A percentile compares a stretch with the other conserved stretches of the same genome.
These are phyloP conservation scores for Leccinum proximum DNA, from an alignment of 1,284 basidiomycete species.

Conservation along the genomic window DNA sequence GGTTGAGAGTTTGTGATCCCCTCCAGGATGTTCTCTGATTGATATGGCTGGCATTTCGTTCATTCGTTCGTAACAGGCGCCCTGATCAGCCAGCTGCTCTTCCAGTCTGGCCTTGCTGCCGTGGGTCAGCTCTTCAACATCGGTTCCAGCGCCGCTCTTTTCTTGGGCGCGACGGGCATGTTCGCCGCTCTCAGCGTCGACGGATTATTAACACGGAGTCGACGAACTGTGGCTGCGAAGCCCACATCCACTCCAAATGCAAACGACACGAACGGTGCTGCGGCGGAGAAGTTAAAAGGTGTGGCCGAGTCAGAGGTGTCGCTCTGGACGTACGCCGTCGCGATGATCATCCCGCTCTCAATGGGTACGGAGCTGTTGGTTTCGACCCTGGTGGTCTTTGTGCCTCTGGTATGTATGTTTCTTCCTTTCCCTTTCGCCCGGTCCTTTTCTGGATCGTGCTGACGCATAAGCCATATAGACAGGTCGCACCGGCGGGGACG, in stretches of 20 bases:
- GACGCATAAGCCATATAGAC: conserved; percentile 41
- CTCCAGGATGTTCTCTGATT: not conserved
- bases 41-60: conserved; percentile 11
- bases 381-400: conserved; percentile 85
- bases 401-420: conserved; percentile 69
- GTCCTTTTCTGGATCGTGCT: not conserved
- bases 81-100: conserved; percentile 54
- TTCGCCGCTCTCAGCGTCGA: conserved; percentile 55
- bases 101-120: conserved; percentile 52
- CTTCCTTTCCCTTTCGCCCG: conserved; percentile 5
- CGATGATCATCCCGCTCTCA: conserved; percentile 58
- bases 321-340: conserved; percentile 66
- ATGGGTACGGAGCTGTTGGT: conserved; percentile 70
- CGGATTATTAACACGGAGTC: conserved; percentile 30
- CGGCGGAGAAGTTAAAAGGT: not conserved
- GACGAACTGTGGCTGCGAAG: not conserved
- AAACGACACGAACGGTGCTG: conserved; percentile 5
- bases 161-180: conserved; percentile 53
- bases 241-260: not conserved
- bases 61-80: conserved; percentile 38
- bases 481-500: conserved; percentile 71
- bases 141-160: conserved; percentile 70
- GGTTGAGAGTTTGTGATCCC: not conserved
- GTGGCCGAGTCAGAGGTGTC: conserved; percentile 37
- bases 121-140: conserved; percentile 58